phyloP scores from a whole-genome alignment of 345 rosid species.

The Eucalyptus erythrocorys region DNA sequence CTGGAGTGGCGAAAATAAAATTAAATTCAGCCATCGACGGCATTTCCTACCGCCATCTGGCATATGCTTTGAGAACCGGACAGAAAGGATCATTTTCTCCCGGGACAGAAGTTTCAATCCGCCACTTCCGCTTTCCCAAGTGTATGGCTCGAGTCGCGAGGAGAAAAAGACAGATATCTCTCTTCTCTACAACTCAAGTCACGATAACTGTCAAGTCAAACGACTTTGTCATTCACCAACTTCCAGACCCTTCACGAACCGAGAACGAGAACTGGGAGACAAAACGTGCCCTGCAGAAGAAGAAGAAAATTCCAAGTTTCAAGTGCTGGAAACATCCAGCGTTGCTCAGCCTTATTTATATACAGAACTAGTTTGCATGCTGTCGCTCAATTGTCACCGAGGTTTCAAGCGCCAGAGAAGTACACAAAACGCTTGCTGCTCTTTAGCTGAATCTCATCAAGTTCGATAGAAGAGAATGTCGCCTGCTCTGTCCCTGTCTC shows the following conservation, averaged over 20 bases:
- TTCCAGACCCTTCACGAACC: neutral
- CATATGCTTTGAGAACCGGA: neutral
- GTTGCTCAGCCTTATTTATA: neutral
- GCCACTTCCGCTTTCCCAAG: neutral
- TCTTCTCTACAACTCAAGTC: neutral
- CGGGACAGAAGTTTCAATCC: neutral
- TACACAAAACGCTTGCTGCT: neutral
- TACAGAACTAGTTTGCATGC: neutral
- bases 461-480: conserved; percentile 8
- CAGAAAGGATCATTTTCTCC: neutral
- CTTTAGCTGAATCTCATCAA: neutral
- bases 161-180: neutral
- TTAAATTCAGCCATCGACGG: neutral
- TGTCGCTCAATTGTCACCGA: neutral
- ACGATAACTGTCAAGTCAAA: neutral
- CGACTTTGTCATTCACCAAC: neutral
- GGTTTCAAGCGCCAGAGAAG: neutral
- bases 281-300: neutral
- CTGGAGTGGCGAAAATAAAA: neutral
- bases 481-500: conserved; percentile 22
- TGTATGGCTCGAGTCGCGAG: neutral
- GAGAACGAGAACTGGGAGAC: neutral
- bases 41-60: neutral
- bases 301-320: neutral
- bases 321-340: neutral